phyloP scores from a whole-genome alignment of 176 grass and related monocot species.

The Zoysia pacifica region DNA sequence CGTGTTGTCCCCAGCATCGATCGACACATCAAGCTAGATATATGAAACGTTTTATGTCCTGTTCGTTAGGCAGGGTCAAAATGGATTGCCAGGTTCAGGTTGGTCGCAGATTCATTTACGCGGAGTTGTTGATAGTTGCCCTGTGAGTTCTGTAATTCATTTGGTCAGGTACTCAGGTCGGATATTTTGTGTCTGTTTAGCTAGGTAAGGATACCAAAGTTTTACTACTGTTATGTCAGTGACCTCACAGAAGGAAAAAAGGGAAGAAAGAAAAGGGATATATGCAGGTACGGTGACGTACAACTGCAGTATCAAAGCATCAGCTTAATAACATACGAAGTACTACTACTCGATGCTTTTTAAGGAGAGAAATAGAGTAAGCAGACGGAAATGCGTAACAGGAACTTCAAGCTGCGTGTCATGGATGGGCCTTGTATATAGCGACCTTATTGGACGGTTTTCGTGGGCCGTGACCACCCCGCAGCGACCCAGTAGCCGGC shows the following conservation, averaged over 20 bases:
- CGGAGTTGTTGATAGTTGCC: neutral
- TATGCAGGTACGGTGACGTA: too few species aligned
- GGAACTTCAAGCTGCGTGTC: too few species aligned
- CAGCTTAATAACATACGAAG: too few species aligned
- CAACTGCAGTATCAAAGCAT: too few species aligned
- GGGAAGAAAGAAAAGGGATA: neutral
- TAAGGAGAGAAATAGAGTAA: too few species aligned
- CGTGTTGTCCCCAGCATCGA: neutral
- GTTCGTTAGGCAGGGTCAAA: slow-evolving; percentile 27
- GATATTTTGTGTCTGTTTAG: neutral
- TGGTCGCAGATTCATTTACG: neutral
- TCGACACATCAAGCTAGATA: neutral
- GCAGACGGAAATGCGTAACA: too few species aligned
- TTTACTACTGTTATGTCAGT: neutral
- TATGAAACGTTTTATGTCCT: neutral
- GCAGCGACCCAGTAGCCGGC: too few species aligned
- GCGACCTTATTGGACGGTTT: too few species aligned
- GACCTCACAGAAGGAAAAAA: neutral
- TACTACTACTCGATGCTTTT: too few species aligned
- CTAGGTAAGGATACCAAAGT: neutral
- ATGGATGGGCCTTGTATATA: too few species aligned
- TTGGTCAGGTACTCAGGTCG: neutral
- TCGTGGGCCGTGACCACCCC: too few species aligned
- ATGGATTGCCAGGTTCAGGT: neutral
- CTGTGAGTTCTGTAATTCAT: neutral